A percentile compares a stretch with the other conserved stretches of the same genome.
These are phyloP conservation scores for Murraya koenigii DNA, from an alignment of 345 rosid genomes.

Conservation along the genomic window DNA sequence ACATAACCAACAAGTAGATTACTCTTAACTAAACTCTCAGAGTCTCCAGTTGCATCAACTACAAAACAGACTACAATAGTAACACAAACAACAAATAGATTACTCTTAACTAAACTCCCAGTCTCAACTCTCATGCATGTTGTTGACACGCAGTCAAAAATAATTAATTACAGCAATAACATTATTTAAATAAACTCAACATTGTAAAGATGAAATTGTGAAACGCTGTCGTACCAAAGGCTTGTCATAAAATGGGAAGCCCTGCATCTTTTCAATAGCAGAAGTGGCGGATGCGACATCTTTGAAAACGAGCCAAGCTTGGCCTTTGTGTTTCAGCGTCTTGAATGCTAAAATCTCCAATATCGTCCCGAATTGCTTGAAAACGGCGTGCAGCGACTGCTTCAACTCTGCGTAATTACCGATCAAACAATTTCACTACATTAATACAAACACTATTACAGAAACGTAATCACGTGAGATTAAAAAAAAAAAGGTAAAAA, in stretches of 20 bases:
- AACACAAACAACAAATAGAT: background rate
- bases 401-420: slow-evolving; percentile 58
- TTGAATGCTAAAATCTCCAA: slow-evolving; percentile 87
- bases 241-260: slow-evolving; percentile 91
- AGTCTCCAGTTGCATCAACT: background rate
- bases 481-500: too few relatives aligned
- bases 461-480: background rate
- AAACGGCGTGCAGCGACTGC: slow-evolving; percentile 86
- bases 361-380: slow-evolving; percentile 92
- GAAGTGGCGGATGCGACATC: slow-evolving; percentile 66
- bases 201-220: background rate
- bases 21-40: too few relatives aligned
- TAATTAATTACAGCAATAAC: background rate
- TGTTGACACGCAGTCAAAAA: background rate
- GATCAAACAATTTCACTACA: slow-evolving; percentile 2
- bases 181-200: background rate
- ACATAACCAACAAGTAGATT: background rate
- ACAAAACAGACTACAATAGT: background rate
- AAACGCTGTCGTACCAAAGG: slow-evolving; percentile 53
- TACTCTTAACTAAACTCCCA: background rate
- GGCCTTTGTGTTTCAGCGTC: slow-evolving; percentile 98
- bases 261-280: slow-evolving; percentile 87
- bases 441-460: slow-evolving; percentile 36
- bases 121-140: background rate
- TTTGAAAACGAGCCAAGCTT: slow-evolving; percentile 97